phyloP scores from a whole-genome alignment of 2,329 filamentous ascomycete genomes.

The Graphilbum fragrans region DNA sequence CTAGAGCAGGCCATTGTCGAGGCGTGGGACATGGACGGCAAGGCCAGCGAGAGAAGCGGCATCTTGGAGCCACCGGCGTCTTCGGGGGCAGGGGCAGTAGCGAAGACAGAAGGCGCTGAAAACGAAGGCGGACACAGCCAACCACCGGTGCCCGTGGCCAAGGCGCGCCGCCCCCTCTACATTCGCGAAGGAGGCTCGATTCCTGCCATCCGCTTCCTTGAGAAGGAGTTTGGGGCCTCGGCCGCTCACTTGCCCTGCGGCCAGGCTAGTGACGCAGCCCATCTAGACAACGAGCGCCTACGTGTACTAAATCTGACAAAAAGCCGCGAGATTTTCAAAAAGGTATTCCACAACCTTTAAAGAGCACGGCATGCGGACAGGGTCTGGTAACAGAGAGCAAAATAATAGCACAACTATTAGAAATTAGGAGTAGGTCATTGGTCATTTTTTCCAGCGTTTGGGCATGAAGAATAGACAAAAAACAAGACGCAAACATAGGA shows the following conservation, averaged over 20 bases:
- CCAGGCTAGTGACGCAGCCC: conserved; percentile 85
- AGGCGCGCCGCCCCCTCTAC: conserved; percentile 59
- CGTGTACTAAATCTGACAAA: conserved; percentile 79
- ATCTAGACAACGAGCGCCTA: conserved; percentile 91
- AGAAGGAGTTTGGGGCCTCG: conserved; percentile 85
- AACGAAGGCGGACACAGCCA: not conserved
- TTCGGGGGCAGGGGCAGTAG: conserved; percentile 1
- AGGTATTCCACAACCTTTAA: conserved; percentile 63
- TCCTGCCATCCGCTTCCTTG: conserved; percentile 82
- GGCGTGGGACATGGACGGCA: conserved; percentile 57
- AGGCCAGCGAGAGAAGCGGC: conserved; percentile 7
- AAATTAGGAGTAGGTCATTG: no score
- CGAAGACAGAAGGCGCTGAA: not conserved
- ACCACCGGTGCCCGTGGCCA: no score
- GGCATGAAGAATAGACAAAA: no score
- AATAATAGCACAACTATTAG: not conserved
- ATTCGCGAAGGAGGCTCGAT: conserved; percentile 95
- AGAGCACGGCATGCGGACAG: not conserved
- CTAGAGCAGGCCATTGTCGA: conserved; percentile 75
- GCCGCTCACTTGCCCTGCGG: conserved; percentile 91
- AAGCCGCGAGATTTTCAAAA: conserved; percentile 80
- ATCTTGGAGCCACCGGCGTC: no score
- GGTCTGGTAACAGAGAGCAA: not conserved
- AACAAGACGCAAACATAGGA: no score
- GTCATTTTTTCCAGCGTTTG: no score